These are phyloP conservation scores for Mayamaea pseudoterrestris DNA, from an alignment of 108 stramenopile genomes.

Conservation along the genomic window DNA sequence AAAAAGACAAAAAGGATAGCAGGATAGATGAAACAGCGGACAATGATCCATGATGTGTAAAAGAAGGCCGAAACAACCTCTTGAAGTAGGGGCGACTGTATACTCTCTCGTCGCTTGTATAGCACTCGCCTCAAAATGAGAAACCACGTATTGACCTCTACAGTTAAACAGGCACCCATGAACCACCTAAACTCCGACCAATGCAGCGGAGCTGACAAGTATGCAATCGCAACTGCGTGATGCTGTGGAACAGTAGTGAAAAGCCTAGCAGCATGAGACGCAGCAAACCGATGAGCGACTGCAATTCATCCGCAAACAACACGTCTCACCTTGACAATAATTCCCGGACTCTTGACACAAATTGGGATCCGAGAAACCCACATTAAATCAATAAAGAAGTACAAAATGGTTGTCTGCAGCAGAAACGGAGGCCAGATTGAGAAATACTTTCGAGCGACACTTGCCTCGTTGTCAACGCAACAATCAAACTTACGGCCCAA, in stretches of 20 bases:
- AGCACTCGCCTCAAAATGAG: conserved; percentile 80
- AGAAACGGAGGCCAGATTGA: not conserved
- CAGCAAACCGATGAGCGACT: not conserved
- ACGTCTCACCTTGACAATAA: conserved; percentile 24
- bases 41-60: conserved; percentile 56
- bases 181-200: conserved; percentile 42
- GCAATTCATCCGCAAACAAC: not conserved
- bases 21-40: conserved; percentile 52
- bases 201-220: conserved; percentile 50
- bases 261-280: not conserved
- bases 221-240: conserved; percentile 62
- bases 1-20: conserved; percentile 8
- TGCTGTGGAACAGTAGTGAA: conserved; percentile 28
- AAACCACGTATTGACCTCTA: conserved; percentile 86
- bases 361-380: conserved; percentile 45
- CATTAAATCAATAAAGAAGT: conserved; percentile 53
- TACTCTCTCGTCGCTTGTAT: conserved; percentile 69
- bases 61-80: conserved; percentile 27
- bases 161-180: conserved; percentile 75
- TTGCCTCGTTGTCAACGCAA: not conserved
- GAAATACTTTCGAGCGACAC: not conserved
- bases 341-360: conserved; percentile 49
- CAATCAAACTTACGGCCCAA: conserved; percentile 14
- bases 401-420: conserved; percentile 28
- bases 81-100: not conserved